Conservation (phyloP, 176 grass and related monocot genomes). For the Leersia perrieri region DNA sequence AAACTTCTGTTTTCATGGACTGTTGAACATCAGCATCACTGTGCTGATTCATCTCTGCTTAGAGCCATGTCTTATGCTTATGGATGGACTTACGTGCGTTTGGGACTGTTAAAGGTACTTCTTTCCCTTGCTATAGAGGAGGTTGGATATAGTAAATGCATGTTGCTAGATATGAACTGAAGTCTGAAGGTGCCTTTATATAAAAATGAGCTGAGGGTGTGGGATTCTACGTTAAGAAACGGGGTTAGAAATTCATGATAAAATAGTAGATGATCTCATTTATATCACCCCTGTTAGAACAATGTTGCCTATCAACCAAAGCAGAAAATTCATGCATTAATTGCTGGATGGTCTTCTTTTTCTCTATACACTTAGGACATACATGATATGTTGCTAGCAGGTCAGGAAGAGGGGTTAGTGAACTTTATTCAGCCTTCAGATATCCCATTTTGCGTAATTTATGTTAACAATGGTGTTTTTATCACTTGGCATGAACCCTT, state of each 20-base stretch:
- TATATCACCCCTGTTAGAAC: neutral
- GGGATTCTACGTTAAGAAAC: neutral
- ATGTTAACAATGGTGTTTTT: neutral
- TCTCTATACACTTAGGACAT: neutral
- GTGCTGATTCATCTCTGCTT: conserved; percentile 64
- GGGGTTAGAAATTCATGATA: neutral
- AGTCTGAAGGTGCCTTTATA: neutral
- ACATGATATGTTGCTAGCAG: neutral
- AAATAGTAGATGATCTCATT: conserved; percentile 8
- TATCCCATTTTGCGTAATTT: neutral
- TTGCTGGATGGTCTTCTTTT: neutral
- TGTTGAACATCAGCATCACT: conserved; percentile 53
- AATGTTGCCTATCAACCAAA: neutral
- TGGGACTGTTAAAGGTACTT: conserved; percentile 82
- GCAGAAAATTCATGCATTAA: neutral
- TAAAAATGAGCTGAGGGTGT: neutral
- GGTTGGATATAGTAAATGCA: conserved; percentile 3
- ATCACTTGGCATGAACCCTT: neutral
- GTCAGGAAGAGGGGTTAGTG: neutral
- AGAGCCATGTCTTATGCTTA: conserved; percentile 68
- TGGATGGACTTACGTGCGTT: conserved; percentile 76
- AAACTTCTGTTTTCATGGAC: conserved; percentile 69
- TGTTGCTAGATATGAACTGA: conserved; percentile 8
- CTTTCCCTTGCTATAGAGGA: neutral
- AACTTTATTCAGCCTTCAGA: neutral